Conservation (phyloP, 169 alveolate species). For the Eimeria falciformis region DNA sequence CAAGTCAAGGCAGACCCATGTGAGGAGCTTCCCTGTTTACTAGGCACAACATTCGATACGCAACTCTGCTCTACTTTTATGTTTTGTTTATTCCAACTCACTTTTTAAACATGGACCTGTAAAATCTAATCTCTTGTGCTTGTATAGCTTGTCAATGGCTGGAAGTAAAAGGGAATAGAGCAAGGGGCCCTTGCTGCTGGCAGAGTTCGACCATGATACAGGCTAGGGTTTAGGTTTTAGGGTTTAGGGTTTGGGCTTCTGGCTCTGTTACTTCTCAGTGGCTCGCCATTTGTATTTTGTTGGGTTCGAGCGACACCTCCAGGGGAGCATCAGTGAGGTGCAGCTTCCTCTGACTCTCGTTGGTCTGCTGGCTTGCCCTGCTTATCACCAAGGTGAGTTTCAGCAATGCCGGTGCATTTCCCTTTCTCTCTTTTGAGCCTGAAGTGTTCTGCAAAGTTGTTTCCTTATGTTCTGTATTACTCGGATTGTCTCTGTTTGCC, state of each 20-base stretch:
- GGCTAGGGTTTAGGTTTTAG: neutral
- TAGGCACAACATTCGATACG: too few relatives aligned
- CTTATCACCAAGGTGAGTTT: slow-evolving; percentile 87
- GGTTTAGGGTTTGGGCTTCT: slow-evolving; percentile 22
- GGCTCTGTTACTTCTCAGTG: slow-evolving; percentile 55
- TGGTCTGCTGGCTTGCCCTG: slow-evolving; percentile 92
- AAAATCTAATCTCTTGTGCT: too few relatives aligned
- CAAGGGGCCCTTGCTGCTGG: too few relatives aligned
- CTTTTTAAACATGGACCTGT: too few relatives aligned
- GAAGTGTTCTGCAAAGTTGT: neutral
- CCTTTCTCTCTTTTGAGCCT: neutral
- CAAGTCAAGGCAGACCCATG: slow-evolving; percentile 87
- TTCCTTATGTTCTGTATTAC: too few relatives aligned
- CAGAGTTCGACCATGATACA: neutral
- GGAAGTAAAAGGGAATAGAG: too few relatives aligned
- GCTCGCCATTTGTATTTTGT: slow-evolving; percentile 87
- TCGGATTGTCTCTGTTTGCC: neutral
- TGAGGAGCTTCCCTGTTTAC: neutral
- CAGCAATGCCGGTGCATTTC: neutral
- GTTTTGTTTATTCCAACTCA: too few relatives aligned
- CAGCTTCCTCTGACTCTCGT: slow-evolving; percentile 86
- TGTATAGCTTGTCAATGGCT: too few relatives aligned
- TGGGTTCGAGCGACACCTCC: slow-evolving; percentile 86
- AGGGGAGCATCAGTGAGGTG: slow-evolving; percentile 85
- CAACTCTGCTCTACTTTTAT: too few relatives aligned